Percentiles rank a stretch among this genome's conserved stretches.
phyloP scores from a whole-genome alignment of 306 rosid species.

The Dalbergia cochinchinensis region DNA sequence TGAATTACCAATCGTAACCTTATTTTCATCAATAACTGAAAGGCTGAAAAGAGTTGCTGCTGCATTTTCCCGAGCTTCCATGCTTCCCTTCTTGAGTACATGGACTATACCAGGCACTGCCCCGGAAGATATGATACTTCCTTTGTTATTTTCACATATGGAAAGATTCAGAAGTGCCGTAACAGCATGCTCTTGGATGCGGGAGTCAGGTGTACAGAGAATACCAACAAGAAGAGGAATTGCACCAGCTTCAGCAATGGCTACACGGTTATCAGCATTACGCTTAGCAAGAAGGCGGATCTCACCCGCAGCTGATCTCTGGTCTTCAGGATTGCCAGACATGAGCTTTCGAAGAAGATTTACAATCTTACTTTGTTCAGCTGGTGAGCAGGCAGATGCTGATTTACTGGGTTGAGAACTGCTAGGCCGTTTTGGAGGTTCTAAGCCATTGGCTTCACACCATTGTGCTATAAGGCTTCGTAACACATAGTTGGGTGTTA shows the following conservation, averaged over 20 bases:
- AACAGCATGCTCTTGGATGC: constrained; percentile 97
- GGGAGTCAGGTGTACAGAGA: constrained; percentile 79
- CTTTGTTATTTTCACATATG: constrained; percentile 91
- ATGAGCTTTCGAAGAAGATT: constrained; percentile 73
- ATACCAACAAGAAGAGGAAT: constrained; percentile 88
- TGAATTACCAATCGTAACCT: constrained; percentile 79
- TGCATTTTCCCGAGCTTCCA: constrained; percentile 99
- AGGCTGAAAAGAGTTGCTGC: constrained; percentile 99
- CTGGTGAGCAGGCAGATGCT: constrained; percentile 75
- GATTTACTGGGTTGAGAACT: constrained; percentile 70
- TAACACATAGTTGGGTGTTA: constrained; percentile 91
- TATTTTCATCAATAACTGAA: constrained; percentile 90
- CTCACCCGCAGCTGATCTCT: constrained; percentile 90
- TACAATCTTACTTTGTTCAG: constrained; percentile 80
- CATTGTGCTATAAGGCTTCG: constrained; percentile 96
- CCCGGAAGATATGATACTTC: constrained; percentile 77
- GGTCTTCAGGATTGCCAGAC: constrained; percentile 78
- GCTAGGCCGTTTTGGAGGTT: constrained; percentile 89
- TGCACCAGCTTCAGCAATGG: constrained; percentile 99
- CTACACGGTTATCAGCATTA: constrained; percentile 97
- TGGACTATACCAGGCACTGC: constrained; percentile 96
- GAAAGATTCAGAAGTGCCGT: constrained; percentile 98
- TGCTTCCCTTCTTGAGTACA: constrained; percentile 92
- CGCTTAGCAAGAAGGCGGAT: constrained; percentile 99
- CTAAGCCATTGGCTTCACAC: constrained; percentile 96